phyloP scores from a whole-genome alignment of 2,329 filamentous ascomycete species.

The Penicillium sp. region DNA sequence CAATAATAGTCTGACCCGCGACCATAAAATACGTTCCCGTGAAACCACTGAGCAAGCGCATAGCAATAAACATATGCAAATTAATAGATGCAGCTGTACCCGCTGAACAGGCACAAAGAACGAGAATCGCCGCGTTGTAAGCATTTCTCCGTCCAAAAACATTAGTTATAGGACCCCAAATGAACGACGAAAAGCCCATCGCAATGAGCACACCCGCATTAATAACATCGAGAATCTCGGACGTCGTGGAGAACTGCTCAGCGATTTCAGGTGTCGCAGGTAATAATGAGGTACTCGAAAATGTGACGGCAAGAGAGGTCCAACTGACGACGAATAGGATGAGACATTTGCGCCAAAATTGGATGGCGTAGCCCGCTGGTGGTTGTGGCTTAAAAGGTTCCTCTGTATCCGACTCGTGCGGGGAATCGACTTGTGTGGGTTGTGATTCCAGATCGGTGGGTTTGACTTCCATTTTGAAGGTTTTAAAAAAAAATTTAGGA shows the following conservation, averaged over 20 bases:
- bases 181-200: slow-evolving; percentile 40
- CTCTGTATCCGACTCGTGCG: slow-evolving; percentile 19
- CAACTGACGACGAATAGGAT: slow-evolving; percentile 46
- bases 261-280: slow-evolving; percentile 44
- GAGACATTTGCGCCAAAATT: slow-evolving; percentile 41
- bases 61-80: slow-evolving; percentile 37
- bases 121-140: slow-evolving; percentile 36
- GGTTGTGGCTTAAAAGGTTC: slow-evolving; percentile 14
- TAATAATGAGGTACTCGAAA: slow-evolving; percentile 45
- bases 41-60: slow-evolving; percentile 37
- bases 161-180: slow-evolving; percentile 36
- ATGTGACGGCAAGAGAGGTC: slow-evolving; percentile 44
- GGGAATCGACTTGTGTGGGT: slow-evolving; percentile 11
- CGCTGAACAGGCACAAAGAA: slow-evolving; percentile 33
- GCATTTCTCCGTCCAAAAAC: slow-evolving; percentile 32
- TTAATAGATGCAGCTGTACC: slow-evolving; percentile 34
- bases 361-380: slow-evolving; percentile 25
- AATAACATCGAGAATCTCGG: slow-evolving; percentile 37
- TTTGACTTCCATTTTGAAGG: slow-evolving; percentile 8
- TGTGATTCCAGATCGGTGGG: slow-evolving; percentile 17
- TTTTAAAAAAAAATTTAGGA: neutral
- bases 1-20: slow-evolving; percentile 40
- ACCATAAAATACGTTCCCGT: slow-evolving; percentile 44
- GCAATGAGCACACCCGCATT: slow-evolving; percentile 40
- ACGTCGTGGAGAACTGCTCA: slow-evolving; percentile 36